These are phyloP conservation scores for Voacanga thouarsii DNA, from an alignment of 257 asterid genomes.

Conservation along the genomic window DNA sequence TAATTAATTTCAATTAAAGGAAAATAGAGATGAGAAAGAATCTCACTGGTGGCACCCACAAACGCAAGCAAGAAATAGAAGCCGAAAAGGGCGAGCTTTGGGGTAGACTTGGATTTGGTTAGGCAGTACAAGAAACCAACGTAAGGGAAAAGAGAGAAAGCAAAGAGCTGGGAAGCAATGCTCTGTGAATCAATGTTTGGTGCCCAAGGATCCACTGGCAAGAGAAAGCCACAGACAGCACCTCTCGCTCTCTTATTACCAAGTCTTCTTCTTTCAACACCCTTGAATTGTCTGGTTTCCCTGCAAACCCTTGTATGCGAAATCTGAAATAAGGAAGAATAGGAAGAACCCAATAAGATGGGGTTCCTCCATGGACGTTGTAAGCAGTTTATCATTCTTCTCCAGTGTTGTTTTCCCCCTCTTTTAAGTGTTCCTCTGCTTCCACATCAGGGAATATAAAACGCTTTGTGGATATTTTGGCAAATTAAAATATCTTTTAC, in stretches of 20 bases:
- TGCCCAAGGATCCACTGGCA: constrained; percentile 95
- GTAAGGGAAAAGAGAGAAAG: constrained; percentile 79
- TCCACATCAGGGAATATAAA: background rate
- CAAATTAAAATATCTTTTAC: no score
- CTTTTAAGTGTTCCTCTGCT: background rate
- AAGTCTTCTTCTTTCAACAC: constrained; percentile 18
- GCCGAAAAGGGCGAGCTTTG: constrained; percentile 90
- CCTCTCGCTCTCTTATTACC: constrained; percentile 23
- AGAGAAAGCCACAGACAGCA: constrained; percentile 42
- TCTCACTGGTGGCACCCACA: constrained; percentile 89
- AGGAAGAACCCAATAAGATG: constrained; percentile 24
- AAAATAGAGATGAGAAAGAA: background rate
- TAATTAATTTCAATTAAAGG: constrained; percentile 1
- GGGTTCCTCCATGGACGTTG: constrained; percentile 39
- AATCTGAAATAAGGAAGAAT: constrained; percentile 16
- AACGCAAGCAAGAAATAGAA: constrained; percentile 91
- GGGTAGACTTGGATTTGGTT: constrained; percentile 83
- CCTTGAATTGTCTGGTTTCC: background rate
- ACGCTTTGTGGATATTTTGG: background rate
- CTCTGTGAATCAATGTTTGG: constrained; percentile 74
- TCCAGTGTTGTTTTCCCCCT: background rate
- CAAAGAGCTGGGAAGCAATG: constrained; percentile 88
- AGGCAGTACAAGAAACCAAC: constrained; percentile 81
- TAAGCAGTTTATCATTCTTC: constrained; percentile 19
- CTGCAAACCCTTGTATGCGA: constrained; percentile 17